These are phyloP conservation scores for Silene coronaria DNA, from an alignment of 179 eudicot species.

Conservation along the genomic window DNA sequence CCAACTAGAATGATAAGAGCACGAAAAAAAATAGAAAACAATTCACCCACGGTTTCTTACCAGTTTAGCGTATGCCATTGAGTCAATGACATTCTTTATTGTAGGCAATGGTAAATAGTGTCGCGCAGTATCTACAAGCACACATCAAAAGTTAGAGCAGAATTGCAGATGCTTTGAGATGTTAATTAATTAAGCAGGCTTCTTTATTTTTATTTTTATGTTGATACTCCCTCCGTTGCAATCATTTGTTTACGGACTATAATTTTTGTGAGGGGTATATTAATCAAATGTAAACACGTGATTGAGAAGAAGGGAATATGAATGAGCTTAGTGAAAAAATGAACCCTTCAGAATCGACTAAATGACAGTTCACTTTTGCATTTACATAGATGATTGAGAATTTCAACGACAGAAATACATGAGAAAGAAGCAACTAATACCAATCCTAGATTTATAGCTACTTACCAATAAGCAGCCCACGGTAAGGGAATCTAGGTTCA, in stretches of 20 bases:
- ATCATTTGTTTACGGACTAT: no score
- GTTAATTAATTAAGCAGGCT: background rate
- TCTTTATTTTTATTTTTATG: background rate
- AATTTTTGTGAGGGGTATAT: no score
- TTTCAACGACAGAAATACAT: background rate
- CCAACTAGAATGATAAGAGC: slow-evolving; percentile 3
- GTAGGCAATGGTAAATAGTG: slow-evolving; percentile 70
- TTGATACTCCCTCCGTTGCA: background rate
- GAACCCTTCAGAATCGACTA: background rate
- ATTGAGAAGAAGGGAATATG: background rate
- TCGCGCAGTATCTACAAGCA: slow-evolving; percentile 78
- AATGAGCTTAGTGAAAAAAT: background rate
- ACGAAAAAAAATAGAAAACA: background rate
- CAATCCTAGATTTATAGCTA: slow-evolving; percentile 1
- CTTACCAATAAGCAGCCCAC: slow-evolving; percentile 85
- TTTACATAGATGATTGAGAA: background rate
- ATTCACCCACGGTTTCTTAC: slow-evolving; percentile 44
- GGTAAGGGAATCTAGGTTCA: slow-evolving; percentile 69
- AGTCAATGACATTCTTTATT: slow-evolving; percentile 84
- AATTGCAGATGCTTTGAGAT: background rate
- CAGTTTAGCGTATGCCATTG: slow-evolving; percentile 89
- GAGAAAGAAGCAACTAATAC: background rate
- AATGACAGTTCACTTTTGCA: background rate
- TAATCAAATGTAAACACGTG: no score
- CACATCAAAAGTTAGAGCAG: slow-evolving; percentile 18